phyloP scores from a whole-genome alignment of 495 filamentous ascomycete genomes.

The Penicillium paxilli region DNA sequence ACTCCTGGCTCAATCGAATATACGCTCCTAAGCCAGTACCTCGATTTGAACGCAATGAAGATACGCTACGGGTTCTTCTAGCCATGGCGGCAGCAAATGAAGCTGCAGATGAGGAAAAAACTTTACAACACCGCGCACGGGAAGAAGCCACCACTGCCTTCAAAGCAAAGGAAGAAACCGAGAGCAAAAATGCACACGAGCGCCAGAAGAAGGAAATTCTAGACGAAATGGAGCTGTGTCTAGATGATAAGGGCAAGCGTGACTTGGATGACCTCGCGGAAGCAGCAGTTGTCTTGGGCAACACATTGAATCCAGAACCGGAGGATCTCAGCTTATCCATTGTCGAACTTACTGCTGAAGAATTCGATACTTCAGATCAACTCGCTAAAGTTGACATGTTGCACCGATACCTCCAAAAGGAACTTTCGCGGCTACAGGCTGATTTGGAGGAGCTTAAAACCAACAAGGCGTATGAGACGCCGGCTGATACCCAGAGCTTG shows the following conservation, averaged over 20 bases:
- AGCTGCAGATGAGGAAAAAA: conserved; percentile 73
- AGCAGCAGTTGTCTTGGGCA: conserved; percentile 31
- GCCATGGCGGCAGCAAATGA: conserved; percentile 78
- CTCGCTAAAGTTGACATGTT: conserved; percentile 59
- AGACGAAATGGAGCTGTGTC: conserved; percentile 39
- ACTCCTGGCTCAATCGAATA: conserved; percentile 73
- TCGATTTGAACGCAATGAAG: conserved; percentile 79
- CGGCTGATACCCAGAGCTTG: conserved; percentile 52
- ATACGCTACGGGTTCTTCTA: conserved; percentile 76
- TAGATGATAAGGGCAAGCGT: conserved; percentile 36
- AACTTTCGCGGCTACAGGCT: conserved; percentile 34
- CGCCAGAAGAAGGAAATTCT: conserved; percentile 37
- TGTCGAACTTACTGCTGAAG: conserved; percentile 44
- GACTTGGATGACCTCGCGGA: conserved; percentile 44
- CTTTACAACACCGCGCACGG: conserved; percentile 47
- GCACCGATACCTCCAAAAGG: conserved; percentile 43
- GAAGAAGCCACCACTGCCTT: conserved; percentile 39
- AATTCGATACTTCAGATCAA: conserved; percentile 39
- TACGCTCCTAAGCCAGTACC: conserved; percentile 63
- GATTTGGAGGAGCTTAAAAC: conserved; percentile 42
- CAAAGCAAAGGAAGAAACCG: conserved; percentile 30
- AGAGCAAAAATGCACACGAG: conserved; percentile 28
- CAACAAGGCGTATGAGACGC: conserved; percentile 49
- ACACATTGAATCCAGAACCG: conserved; percentile 30
- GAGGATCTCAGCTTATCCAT: conserved; percentile 41